Evolutionary conservation across 306 rosid species (phyloP), one percentile per base, ranked within the genome.

Genomic region (Acmispon strigosus): DNA sequence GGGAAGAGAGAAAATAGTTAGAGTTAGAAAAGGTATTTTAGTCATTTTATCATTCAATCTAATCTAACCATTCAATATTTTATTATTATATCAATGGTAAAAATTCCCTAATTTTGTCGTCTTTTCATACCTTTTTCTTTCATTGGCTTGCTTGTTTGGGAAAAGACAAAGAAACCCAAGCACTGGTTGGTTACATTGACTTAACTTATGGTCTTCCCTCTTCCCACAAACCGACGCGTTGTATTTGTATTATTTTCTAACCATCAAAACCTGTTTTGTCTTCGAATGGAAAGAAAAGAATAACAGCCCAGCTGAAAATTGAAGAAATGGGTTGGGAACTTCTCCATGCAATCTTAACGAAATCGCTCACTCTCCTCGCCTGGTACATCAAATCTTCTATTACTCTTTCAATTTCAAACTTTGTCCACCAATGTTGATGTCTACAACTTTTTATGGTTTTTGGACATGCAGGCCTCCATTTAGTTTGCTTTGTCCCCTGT

Each of bases 381-480:
- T 16, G 7, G 20, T 52, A 22, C 19, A 72, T 12, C 16, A 45
- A 43, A 2, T 14, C 6, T 59, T 45, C 11, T 0, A 1, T 43
- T 12, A 6, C 20, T 8, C 17, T 64, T 50, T 65, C 32, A 27
- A 27, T 27, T 27, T 27, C 4, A 27, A 27, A 27, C 32, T 53
- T 16, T 14, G 7, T 47, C 17, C 2, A 56, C 67, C 48, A 47
- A 64, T 43, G 1, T 48, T 56, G 45, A 9, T 72, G 27, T 77
- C 34, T 48, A 2, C 11, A 20, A 22, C n/a, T 13, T 73, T 47
- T 24, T 0, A 0, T 15, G 10, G 11, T 17, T n/a, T 57, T 52
- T 24, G 50, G 42, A 49, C 54, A 7, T 59, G 79, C 85, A 88
- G 95, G 91, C 89, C 91, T 78, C 87, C 89, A 4, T 53, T 88